Percentiles rank a stretch among this genome's conserved stretches.
These are phyloP conservation scores for Colletotrichum higginsianum DNA, from an alignment of 2,329 filamentous ascomycete genomes.

Conservation along the genomic window DNA sequence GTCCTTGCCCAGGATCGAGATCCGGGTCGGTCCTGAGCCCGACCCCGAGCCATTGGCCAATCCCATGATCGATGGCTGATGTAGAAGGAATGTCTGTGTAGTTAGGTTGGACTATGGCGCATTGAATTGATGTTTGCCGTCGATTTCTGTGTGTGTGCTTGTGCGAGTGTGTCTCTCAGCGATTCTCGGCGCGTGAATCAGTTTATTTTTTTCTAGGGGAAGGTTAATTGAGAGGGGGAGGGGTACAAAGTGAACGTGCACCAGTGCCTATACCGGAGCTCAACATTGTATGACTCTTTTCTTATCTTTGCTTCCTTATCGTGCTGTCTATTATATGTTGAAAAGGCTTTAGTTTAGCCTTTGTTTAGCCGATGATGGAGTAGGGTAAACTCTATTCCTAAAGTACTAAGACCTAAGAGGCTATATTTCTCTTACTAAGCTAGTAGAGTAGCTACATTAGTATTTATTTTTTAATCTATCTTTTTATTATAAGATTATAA, in stretches of 20 bases:
- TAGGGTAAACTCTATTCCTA: no score
- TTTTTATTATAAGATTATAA: not conserved
- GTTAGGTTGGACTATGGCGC: slow-evolving; percentile 6
- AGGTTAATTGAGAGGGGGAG: not conserved
- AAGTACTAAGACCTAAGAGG: no score
- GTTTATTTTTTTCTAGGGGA: not conserved
- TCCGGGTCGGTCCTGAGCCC: slow-evolving; percentile 65
- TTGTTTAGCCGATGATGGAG: no score
- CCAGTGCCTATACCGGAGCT: slow-evolving; percentile 17
- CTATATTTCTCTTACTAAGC: no score
- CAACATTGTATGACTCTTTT: slow-evolving; percentile 8
- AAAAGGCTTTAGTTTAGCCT: no score
- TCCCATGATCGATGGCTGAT: slow-evolving; percentile 32
- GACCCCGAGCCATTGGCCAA: slow-evolving; percentile 39
- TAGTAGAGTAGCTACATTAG: no score
- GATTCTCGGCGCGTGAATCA: not conserved
- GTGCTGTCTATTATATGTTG: no score
- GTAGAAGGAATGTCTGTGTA: not conserved
- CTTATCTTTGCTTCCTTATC: not conserved
- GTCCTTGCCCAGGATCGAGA: slow-evolving; percentile 89
- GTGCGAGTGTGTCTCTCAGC: not conserved
- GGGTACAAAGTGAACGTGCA: not conserved
- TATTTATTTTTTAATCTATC: rapidly evolving
- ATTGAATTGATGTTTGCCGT: slow-evolving; percentile 15
- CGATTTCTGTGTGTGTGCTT: not conserved